A percentile compares a stretch with the other conserved stretches of the same genome.
These are phyloP conservation scores for Lophiostoma macrostomum DNA, from an alignment of 495 filamentous ascomycete species.

Conservation along the genomic window DNA sequence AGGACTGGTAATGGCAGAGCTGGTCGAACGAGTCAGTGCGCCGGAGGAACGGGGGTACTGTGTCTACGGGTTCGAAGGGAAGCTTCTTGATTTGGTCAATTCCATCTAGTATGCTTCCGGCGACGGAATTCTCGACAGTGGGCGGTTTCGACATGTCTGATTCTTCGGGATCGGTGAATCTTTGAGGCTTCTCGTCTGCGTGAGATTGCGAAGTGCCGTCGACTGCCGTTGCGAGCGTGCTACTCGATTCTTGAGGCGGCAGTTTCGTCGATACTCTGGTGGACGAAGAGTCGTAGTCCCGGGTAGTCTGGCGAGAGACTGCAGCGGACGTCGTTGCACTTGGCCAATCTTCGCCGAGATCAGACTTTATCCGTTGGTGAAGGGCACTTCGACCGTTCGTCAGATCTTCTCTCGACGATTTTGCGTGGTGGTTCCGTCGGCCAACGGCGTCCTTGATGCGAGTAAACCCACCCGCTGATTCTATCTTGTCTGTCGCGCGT, in stretches of 20 bases:
- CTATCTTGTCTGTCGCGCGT: conserved; percentile 75
- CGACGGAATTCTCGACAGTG: conserved; percentile 35
- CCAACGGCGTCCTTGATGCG: conserved; percentile 84
- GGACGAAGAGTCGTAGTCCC: conserved; percentile 21
- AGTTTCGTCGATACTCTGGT: conserved; percentile 23
- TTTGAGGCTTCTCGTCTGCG: conserved; percentile 5
- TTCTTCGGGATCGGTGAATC: conserved; percentile 3
- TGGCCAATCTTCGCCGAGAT: not conserved
- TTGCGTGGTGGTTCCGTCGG: conserved; percentile 52
- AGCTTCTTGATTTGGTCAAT: conserved; percentile 36
- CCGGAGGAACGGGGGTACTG: conserved; percentile 33
- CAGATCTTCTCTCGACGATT: conserved; percentile 55
- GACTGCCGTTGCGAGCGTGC: conserved; percentile 4
- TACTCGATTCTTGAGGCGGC: conserved; percentile 25
- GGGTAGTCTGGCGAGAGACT: not conserved
- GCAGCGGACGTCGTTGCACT: not conserved
- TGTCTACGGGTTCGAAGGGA: conserved; percentile 28
- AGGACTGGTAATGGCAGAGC: conserved; percentile 36
- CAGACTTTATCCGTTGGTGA: conserved; percentile 8
- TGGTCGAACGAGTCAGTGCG: conserved; percentile 50
- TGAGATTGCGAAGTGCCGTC: not conserved
- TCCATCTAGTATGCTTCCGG: conserved; percentile 38
- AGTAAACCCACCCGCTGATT: conserved; percentile 78
- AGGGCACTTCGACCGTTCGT: conserved; percentile 34
- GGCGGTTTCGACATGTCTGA: conserved; percentile 19